phyloP scores from a whole-genome alignment of 805 yeast genomes.

The Yarrowia divulgata region DNA sequence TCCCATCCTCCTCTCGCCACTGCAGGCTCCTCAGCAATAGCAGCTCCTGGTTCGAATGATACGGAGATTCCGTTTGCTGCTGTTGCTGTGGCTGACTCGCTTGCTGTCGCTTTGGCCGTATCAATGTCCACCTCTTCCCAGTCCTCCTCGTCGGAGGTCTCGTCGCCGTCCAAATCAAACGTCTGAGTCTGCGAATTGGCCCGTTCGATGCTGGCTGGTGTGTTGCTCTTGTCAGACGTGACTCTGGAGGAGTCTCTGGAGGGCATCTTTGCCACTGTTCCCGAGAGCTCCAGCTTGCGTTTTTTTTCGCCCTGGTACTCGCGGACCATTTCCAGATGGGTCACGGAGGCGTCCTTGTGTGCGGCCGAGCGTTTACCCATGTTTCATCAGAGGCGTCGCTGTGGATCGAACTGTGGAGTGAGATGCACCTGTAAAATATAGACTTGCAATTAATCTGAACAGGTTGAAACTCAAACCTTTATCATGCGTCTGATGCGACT shows the following conservation, averaged over 20 bases:
- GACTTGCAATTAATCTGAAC: neutral
- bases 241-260: too few relatives aligned
- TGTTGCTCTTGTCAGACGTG: too few relatives aligned
- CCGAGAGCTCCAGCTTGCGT: neutral
- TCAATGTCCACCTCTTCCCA: constrained; percentile 37
- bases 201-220: neutral
- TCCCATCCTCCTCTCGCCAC: constrained; percentile 14
- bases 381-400: neutral
- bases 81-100: too few relatives aligned
- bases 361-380: constrained; percentile 3
- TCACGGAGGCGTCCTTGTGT: neutral
- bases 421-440: neutral
- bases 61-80: neutral
- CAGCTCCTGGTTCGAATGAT: constrained; percentile 5
- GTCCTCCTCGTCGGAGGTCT: constrained; percentile 25
- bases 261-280: neutral
- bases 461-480: neutral
- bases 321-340: constrained; percentile 19
- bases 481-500: neutral
- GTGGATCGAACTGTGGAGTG: neutral
- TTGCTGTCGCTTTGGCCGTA: too few relatives aligned
- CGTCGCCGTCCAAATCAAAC: constrained; percentile 10
- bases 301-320: constrained; percentile 19
- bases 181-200: neutral
- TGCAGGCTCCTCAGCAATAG: neutral